A percentile compares a stretch with the other conserved stretches of the same genome.
phyloP scores from a whole-genome alignment of 169 alveolate genomes.

The Amoebophrya sp. region DNA sequence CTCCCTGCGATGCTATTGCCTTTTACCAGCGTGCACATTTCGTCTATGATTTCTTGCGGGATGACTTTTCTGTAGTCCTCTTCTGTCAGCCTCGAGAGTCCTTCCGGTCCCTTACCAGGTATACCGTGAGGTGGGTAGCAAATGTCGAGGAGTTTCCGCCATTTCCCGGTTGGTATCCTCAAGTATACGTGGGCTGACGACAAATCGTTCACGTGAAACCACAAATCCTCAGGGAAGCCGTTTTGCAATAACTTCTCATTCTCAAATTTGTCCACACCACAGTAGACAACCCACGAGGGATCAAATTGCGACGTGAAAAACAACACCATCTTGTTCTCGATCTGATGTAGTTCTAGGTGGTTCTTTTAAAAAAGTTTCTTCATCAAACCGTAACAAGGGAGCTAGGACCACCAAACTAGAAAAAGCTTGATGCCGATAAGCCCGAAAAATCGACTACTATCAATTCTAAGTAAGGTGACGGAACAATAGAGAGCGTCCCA shows the following conservation, averaged over 20 bases:
- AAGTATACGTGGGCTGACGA: slow-evolving; percentile 71
- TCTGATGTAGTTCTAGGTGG: too few species aligned
- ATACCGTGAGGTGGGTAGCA: background rate
- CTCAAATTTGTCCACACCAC: slow-evolving; percentile 67
- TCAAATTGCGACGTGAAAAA: background rate
- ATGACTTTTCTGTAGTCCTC: background rate
- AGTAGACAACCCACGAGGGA: background rate
- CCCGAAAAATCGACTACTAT: too few species aligned
- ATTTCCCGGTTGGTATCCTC: slow-evolving; percentile 55
- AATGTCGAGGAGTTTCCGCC: background rate
- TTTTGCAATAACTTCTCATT: slow-evolving; percentile 64
- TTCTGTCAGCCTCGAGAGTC: background rate
- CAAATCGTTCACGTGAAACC: slow-evolving; percentile 70
- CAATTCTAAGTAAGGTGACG: too few species aligned
- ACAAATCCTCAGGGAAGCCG: slow-evolving; percentile 66
- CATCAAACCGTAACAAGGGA: too few species aligned
- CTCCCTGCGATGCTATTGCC: slow-evolving; percentile 45
- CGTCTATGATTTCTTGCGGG: background rate
- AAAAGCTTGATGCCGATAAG: too few species aligned
- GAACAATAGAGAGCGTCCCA: too few species aligned
- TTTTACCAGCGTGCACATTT: slow-evolving; percentile 52
- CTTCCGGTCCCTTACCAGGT: background rate
- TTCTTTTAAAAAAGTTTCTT: too few species aligned
- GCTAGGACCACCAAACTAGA: too few species aligned
- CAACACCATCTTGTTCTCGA: background rate